Base-by-base conservation (phyloP, 208 protist species). In the Crithidia thermophila region DNA sequence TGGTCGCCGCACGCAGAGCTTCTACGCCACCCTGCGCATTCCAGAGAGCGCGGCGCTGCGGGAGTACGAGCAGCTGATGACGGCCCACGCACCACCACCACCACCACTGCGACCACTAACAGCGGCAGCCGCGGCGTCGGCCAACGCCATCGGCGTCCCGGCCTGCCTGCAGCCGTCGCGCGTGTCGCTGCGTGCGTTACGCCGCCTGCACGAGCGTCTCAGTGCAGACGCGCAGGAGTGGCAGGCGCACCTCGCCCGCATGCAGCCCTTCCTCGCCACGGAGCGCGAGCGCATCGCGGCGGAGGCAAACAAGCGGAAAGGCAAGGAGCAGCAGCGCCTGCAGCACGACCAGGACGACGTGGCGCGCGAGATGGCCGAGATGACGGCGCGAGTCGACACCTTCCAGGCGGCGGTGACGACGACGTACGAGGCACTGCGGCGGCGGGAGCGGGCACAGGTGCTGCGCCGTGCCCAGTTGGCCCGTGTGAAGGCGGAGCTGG, bases 331-430 rank as follows among this genome's bases (percentile, higher is more conserved):
- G 25, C 47, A 72, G 31, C 76, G 68, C 37, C 70, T 90, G 34
- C 75, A 85, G 60, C 62, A 71, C 40, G 82, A 87, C 40, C 72
- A 87, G 33, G 83, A 87, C 0, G 84, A 82, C 42, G 28, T 90
- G 56, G 49, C 25, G 28, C n/a, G 56, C 9, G 67, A 79, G 43
- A 43, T 87, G 6, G 37, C 63, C 2, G 53, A 63, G 23, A 42
- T 90, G 66, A 56, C 75, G 40, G 14, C 14, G 0, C 46, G 72
- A 9, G 65, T 81, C 18, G 65, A 53, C 9, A 52, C 56, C 1
- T 46, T 83, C 13, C 33, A 30, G 36, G 16, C 49, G 30, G 74
- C 63, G 10, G 47, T 81, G 13, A 7, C 40, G 1, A 28, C 30
- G 39, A 78, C 81, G 8, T 64, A 58, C 33, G 69, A 81, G 16